phyloP scores from a whole-genome alignment of 495 filamentous ascomycete genomes.

The Bacidia rubella region DNA sequence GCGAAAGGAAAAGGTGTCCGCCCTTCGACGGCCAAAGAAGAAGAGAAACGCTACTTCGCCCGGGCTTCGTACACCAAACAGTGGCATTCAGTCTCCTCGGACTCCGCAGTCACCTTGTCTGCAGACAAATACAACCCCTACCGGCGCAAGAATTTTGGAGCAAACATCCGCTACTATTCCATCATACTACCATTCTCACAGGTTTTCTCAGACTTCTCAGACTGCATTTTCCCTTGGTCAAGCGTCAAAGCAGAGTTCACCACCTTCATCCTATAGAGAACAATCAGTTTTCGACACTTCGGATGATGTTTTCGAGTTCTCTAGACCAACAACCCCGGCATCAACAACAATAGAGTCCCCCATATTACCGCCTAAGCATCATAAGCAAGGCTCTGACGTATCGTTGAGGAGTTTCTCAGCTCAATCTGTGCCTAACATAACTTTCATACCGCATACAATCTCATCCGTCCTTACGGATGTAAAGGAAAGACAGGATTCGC shows the following conservation, averaged over 20 bases:
- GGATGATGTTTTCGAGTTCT: conserved; percentile 42
- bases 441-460: conserved; percentile 10
- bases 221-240: conserved; percentile 43
- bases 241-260: conserved; percentile 72
- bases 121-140: conserved; percentile 34
- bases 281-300: conserved; percentile 66
- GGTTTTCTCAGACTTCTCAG: conserved; percentile 45
- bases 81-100: conserved; percentile 29
- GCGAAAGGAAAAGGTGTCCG: conserved; percentile 34
- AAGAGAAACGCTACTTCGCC: conserved; percentile 48
- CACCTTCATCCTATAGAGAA: conserved; percentile 55
- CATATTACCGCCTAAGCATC: conserved; percentile 30
- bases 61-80: conserved; percentile 45
- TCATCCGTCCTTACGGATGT: conserved; percentile 1
- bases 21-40: conserved; percentile 51
- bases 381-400: conserved; percentile 40
- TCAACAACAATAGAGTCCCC: conserved; percentile 49
- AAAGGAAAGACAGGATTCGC: background rate
- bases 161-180: conserved; percentile 51
- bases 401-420: conserved; percentile 30
- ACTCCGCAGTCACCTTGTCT: conserved; percentile 29
- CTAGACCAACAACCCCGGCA: conserved; percentile 62
- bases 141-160: conserved; percentile 44
- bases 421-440: conserved; percentile 15
- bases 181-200: conserved; percentile 28